A percentile compares a stretch with the other conserved stretches of the same genome.
phyloP scores from a whole-genome alignment of 2,329 filamentous ascomycete species.

The Apiospora pterosperma region DNA sequence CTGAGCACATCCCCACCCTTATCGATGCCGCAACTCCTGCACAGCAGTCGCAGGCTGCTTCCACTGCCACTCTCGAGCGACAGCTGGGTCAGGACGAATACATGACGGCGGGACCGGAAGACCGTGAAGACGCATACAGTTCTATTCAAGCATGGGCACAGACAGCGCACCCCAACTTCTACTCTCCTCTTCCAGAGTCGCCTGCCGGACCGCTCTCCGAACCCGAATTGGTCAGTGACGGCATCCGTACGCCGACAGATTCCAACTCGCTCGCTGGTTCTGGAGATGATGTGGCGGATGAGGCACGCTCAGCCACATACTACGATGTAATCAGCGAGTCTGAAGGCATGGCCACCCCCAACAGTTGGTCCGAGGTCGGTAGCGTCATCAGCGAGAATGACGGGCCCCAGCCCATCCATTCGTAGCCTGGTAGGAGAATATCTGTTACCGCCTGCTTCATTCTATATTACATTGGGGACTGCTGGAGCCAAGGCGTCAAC shows the following conservation, averaged over 20 bases:
- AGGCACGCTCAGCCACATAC: conserved; percentile 34
- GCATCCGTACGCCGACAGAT: conserved; percentile 57
- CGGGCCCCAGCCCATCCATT: conserved; percentile 8
- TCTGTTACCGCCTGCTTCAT: not conserved
- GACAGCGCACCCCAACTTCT: conserved; percentile 50
- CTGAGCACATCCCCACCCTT: conserved; percentile 26
- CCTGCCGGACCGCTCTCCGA: conserved; percentile 48
- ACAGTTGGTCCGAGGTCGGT: conserved; percentile 63
- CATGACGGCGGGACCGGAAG: conserved; percentile 49
- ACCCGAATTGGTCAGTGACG: conserved; percentile 34
- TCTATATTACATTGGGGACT: not conserved
- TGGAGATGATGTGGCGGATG: conserved; percentile 43
- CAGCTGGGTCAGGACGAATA: conserved; percentile 44
- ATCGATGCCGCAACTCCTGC: conserved; percentile 27
- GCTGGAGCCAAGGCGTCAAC: not conserved
- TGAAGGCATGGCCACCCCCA: conserved; percentile 56
- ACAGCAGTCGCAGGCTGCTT: conserved; percentile 12
- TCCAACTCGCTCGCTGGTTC: conserved; percentile 53
- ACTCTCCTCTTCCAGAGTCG: conserved; percentile 56
- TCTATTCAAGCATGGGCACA: conserved; percentile 66
- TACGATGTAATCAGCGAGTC: conserved; percentile 59
- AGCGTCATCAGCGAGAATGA: conserved; percentile 59
- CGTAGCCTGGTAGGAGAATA: not conserved
- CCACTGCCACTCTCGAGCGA: conserved; percentile 31
- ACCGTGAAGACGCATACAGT: conserved; percentile 47